Conservation (phyloP, 768 basidiomycete species). For the Russula dissimulans region DNA sequence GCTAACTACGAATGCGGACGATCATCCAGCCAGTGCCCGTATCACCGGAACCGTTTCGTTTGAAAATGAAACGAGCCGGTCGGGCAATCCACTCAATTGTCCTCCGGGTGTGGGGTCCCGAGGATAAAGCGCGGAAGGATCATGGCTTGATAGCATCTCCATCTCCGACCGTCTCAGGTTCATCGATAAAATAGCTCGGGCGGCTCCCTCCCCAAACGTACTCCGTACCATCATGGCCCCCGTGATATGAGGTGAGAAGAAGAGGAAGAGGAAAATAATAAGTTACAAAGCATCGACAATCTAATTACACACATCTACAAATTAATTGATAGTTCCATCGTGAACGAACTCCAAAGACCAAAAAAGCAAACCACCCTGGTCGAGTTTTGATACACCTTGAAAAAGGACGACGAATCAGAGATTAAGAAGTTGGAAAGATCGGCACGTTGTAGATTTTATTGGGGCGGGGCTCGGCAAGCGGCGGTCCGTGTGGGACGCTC, state of each 20-base stretch:
- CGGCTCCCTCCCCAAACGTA: background rate
- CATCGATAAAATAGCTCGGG: background rate
- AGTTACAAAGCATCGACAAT: background rate
- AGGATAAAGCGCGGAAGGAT: background rate
- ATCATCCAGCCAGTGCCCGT: background rate
- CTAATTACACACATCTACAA: background rate
- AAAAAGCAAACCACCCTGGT: too few species aligned
- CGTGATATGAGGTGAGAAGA: background rate
- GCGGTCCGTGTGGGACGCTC: conserved; percentile 4
- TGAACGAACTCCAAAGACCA: background rate
- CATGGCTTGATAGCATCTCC: background rate
- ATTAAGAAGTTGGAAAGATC: background rate
- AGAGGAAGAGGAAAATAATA: background rate
- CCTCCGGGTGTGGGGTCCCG: background rate
- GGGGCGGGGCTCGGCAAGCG: conserved; percentile 9
- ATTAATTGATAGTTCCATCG: too few species aligned
- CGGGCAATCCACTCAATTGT: background rate
- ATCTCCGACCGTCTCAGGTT: background rate
- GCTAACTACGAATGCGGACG: too few species aligned
- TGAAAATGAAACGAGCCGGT: background rate
- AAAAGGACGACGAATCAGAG: too few species aligned
- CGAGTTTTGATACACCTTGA: background rate
- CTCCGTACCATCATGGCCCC: background rate
- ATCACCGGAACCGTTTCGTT: background rate
- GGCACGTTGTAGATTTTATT: background rate